Base-by-base conservation (phyloP, 164 flowering plant genomes). In the Macadamia tetraphylla region DNA sequence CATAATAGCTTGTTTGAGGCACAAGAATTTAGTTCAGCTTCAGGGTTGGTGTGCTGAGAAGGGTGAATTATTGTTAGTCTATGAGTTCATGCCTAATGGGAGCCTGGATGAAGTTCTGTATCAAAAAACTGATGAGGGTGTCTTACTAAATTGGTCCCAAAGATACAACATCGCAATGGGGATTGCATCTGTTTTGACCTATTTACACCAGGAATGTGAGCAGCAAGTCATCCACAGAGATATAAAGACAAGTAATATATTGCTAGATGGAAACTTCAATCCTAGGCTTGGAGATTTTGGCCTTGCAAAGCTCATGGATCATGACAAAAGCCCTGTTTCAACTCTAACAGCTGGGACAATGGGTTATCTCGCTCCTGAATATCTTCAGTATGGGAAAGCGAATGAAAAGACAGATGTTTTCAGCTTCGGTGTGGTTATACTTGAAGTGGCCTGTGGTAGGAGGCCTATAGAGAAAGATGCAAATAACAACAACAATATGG, bases 281-380 rank as follows among this genome's bases (percentile, higher is more conserved):
- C 81, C 96, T 0, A 80, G 96, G 80, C 78, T 94, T 42, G 97
- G 96, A 0, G 97, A 91, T 80, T 91, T 94, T 29, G 97, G 98
- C 14, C 70, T 91, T 68, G 98, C 98, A 14, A 86, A 88, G 83
- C 86, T 91, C 7, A 88, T 78, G 88, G 97, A 94, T 18, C 97
- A 94, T 62, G 93, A 84, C 58, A 89, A 85, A 83, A 94, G 96
- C 67, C 98, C 97, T 0, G 89, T 88, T 30, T 89, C 96, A 4
- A 94, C 97, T 10, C 78, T 91, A 0, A 94, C 98, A 0, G 98
- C 97, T 6, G 98, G 96, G 40, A 91, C 98, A 1, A 91, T 89
- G 97, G 98, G 98, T 3, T 94, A 91, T 76, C 82, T 91, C 3
- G 97, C 98, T 10, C 97, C 97, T 1, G 96, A 94, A 76, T 94